Percentiles rank a stretch among this genome's conserved stretches.
These are phyloP conservation scores for Astrothelium macrocarpum DNA, from an alignment of 495 filamentous ascomycete genomes.

Conservation along the genomic window DNA sequence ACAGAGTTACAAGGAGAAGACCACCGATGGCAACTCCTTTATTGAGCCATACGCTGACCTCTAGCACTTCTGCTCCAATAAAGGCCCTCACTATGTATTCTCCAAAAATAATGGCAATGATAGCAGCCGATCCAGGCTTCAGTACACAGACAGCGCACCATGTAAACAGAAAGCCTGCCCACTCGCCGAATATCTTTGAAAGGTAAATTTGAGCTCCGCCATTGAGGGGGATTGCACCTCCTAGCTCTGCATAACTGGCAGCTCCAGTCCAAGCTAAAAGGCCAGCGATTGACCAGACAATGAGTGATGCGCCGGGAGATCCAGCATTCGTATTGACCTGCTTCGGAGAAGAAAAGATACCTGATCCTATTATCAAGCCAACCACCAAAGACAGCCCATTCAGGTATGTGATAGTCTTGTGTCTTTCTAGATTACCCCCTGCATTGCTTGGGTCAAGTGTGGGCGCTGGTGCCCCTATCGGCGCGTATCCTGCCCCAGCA, in stretches of 20 bases:
- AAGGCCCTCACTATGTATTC: constrained; percentile 86
- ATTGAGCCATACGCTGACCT: constrained; percentile 74
- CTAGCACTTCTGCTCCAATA: constrained; percentile 69
- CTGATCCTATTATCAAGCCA: constrained; percentile 91
- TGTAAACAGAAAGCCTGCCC: constrained; percentile 84
- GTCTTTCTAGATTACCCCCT: constrained; percentile 59
- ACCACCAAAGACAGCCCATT: constrained; percentile 88
- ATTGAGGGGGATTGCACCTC: constrained; percentile 91
- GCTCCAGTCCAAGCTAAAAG: constrained; percentile 93
- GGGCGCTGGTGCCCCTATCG: constrained; percentile 60
- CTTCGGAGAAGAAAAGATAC: constrained; percentile 90
- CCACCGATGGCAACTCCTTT: constrained; percentile 78
- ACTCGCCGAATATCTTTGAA: constrained; percentile 89
- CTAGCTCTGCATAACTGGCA: constrained; percentile 90
- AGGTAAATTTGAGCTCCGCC: constrained; percentile 90
- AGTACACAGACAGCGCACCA: constrained; percentile 93
- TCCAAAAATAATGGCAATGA: constrained; percentile 94
- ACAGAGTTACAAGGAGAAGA: constrained; percentile 60
- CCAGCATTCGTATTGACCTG: constrained; percentile 91
- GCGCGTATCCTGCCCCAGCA: constrained; percentile 62
- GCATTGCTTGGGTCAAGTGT: constrained; percentile 37
- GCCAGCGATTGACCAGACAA: constrained; percentile 86
- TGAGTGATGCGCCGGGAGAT: constrained; percentile 79
- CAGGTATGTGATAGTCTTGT: constrained; percentile 89
- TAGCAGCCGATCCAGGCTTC: constrained; percentile 86